Evolutionary conservation across 2,329 filamentous ascomycete species (phyloP).

Genomic region (Aspergillus versicolor): DNA sequence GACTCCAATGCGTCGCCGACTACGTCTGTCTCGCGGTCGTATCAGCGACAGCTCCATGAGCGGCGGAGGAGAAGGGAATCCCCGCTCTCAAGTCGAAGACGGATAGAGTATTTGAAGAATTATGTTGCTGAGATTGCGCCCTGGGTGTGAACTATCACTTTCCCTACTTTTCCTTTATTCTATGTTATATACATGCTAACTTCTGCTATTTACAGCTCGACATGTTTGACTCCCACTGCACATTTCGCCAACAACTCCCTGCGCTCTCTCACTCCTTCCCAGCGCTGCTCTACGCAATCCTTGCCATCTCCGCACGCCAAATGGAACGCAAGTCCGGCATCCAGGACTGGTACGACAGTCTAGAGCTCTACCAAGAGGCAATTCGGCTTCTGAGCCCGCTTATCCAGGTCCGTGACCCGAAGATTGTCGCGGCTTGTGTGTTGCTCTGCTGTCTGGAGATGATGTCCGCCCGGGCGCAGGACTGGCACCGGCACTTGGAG

Average conservation of each 20-base stretch:
- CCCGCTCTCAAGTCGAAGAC: slow-evolving; percentile 32
- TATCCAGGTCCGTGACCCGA: slow-evolving; percentile 48
- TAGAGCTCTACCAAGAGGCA: slow-evolving; percentile 55
- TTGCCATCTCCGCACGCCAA: slow-evolving; percentile 55
- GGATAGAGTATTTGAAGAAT: slow-evolving; percentile 47
- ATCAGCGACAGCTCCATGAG: not conserved
- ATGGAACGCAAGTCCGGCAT: slow-evolving; percentile 52
- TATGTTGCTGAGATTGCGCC: slow-evolving; percentile 56
- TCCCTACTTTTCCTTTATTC: no score
- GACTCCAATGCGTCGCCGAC: not conserved
- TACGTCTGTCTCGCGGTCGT: not conserved
- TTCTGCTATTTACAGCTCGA: slow-evolving; percentile 44
- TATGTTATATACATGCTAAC: no score
- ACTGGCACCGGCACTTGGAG: slow-evolving; percentile 58
- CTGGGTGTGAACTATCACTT: slow-evolving; percentile 40
- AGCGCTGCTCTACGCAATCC: slow-evolving; percentile 50
- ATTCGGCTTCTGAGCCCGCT: slow-evolving; percentile 51
- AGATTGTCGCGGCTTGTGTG: slow-evolving; percentile 54
- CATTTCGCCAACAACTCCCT: slow-evolving; percentile 54
- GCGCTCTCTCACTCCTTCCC: slow-evolving; percentile 49
- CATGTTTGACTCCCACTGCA: slow-evolving; percentile 55
- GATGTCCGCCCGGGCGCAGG: slow-evolving; percentile 49
- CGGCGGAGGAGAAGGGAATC: slow-evolving; percentile 10
- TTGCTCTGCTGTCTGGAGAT: slow-evolving; percentile 57
- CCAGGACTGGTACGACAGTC: slow-evolving; percentile 48